phyloP scores from a whole-genome alignment of 176 grass and related monocot species.

The Typha latifolia region DNA sequence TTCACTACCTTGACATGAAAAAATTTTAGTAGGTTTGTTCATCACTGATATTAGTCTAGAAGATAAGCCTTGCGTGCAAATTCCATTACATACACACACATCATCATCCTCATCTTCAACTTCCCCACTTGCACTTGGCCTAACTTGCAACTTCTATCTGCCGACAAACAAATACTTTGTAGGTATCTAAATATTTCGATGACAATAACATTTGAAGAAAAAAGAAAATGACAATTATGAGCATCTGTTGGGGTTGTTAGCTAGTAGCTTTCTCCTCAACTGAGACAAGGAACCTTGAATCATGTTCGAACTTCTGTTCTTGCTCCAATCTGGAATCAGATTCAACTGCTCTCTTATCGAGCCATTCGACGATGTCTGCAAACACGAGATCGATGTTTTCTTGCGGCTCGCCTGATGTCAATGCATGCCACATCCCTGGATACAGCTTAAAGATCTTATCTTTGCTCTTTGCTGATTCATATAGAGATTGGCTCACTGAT shows the following conservation, averaged over 20 bases:
- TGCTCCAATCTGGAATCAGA: neutral
- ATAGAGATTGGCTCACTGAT: conserved; percentile 36
- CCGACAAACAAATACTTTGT: too few relatives aligned
- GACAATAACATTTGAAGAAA: too few relatives aligned
- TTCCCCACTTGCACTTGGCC: neutral
- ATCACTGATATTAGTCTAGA: neutral
- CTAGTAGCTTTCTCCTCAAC: neutral
- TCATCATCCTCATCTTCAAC: neutral
- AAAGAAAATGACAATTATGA: too few relatives aligned
- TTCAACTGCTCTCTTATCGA: conserved; percentile 20
- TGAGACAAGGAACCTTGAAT: neutral
- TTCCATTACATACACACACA: neutral
- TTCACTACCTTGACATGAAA: neutral
- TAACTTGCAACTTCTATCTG: too few relatives aligned
- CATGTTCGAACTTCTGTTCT: neutral
- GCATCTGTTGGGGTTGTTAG: neutral
- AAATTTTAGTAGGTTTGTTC: neutral
- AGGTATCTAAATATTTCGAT: too few relatives aligned
- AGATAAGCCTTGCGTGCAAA: neutral
- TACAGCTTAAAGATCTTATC: conserved; percentile 69
- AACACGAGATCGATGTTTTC: conserved; percentile 49
- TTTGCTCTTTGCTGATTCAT: conserved; percentile 25
- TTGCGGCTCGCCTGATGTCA: conserved; percentile 48
- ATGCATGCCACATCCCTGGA: conserved; percentile 64
- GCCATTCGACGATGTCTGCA: conserved; percentile 46